A percentile compares a stretch with the other conserved stretches of the same genome.
Evolutionary conservation across 2,329 filamentous ascomycete species (phyloP).

Genomic region (Elsinoe necatrix): DNA sequence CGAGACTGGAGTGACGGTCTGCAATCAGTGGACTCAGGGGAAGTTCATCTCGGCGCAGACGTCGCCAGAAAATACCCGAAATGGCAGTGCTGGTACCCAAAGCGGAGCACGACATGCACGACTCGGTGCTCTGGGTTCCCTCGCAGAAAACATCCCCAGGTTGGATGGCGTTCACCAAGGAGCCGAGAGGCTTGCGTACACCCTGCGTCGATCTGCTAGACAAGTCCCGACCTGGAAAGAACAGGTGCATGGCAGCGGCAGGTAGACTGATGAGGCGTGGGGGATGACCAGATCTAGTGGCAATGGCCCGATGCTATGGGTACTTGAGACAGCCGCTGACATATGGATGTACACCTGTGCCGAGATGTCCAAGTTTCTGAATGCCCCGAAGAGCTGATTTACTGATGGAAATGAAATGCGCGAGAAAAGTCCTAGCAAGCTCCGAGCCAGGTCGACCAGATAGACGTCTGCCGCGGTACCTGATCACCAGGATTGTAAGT

Average conservation of each 20-base stretch:
- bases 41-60: not conserved
- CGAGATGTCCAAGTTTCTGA: not conserved
- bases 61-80: not conserved
- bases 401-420: not conserved
- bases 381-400: not conserved
- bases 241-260: not conserved
- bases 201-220: conserved; percentile 9
- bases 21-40: not conserved
- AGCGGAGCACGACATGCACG: not conserved
- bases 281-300: not conserved
- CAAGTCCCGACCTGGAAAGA: not conserved
- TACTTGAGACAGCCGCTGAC: too few species aligned
- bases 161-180: not conserved
- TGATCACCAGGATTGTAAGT: not conserved
- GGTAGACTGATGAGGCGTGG: not conserved
- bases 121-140: not conserved
- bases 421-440: conserved; percentile 5
- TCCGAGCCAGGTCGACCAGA: not conserved
- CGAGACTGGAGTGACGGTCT: not conserved
- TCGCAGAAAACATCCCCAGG: not conserved
- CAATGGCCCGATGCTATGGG: not conserved
- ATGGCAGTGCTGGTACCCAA: not conserved
- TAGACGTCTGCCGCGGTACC: not conserved
- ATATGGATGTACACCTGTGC: not conserved
- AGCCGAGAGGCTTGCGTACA: conserved; percentile 8